phyloP scores from a whole-genome alignment of 495 filamentous ascomycete genomes.

The Aspergillus conjunctus region DNA sequence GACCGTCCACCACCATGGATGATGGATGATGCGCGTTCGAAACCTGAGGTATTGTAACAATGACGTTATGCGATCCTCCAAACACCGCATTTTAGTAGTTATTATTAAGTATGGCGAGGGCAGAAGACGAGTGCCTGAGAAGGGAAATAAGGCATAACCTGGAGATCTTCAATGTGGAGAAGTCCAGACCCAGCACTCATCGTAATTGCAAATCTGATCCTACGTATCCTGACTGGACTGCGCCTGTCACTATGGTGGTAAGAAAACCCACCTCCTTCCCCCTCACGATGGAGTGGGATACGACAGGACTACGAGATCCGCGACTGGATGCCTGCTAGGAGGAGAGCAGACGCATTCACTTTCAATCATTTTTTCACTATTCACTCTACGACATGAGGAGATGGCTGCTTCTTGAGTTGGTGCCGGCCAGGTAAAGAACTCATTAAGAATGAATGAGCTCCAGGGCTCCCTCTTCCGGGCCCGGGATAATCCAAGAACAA shows the following conservation, averaged over 20 bases:
- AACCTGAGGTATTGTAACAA: neutral
- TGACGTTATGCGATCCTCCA: constrained; percentile 14
- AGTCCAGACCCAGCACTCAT: neutral
- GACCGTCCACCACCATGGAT: neutral
- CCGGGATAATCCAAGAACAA: neutral
- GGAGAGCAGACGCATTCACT: no score
- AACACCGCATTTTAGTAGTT: neutral
- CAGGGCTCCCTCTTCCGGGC: neutral
- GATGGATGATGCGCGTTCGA: neutral
- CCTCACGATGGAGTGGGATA: neutral
- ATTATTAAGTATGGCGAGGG: no score
- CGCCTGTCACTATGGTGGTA: neutral
- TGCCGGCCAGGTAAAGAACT: no score
- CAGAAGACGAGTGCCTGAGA: neutral
- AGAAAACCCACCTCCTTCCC: neutral
- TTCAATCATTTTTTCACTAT: no score
- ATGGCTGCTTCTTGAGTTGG: no score
- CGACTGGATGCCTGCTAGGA: no score
- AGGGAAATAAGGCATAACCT: neutral
- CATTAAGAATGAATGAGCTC: neutral
- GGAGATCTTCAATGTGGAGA: neutral
- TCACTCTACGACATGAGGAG: no score
- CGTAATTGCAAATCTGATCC: neutral
- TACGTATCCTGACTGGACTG: neutral
- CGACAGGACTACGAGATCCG: no score